Conservation (phyloP, 768 basidiomycete genomes). For the Kwoniella pini region DNA sequence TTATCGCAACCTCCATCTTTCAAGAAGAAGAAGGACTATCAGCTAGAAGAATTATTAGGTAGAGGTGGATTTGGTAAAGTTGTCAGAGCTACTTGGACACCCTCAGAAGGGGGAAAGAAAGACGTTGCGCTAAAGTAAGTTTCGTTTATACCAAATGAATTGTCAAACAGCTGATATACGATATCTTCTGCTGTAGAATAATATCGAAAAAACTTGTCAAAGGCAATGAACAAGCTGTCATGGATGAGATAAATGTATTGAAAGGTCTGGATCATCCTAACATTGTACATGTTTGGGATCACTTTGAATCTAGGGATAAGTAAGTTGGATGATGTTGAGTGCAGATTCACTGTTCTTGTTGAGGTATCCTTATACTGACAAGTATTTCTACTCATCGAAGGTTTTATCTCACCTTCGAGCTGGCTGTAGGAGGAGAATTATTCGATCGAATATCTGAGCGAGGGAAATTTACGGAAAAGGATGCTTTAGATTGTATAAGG, state of each 20-base stretch:
- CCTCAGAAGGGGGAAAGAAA: slow-evolving; percentile 31
- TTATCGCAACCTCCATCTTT: slow-evolving; percentile 84
- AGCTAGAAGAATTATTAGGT: slow-evolving; percentile 60
- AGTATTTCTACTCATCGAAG: too few relatives aligned
- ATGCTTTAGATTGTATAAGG: slow-evolving; percentile 77
- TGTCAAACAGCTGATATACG: too few relatives aligned
- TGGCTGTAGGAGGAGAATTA: slow-evolving; percentile 90
- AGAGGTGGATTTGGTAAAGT: slow-evolving; percentile 90
- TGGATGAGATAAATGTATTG: slow-evolving; percentile 89
- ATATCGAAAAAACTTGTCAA: slow-evolving; percentile 93
- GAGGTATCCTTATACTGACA: too few relatives aligned
- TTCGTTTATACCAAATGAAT: not conserved
- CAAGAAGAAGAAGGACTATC: slow-evolving; percentile 70
- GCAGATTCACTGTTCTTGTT: too few relatives aligned
- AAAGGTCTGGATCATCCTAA: slow-evolving; percentile 87
- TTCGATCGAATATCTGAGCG: slow-evolving; percentile 81
- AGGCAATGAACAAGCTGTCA: slow-evolving; percentile 82
- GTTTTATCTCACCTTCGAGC: slow-evolving; percentile 93
- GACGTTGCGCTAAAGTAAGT: slow-evolving; percentile 54
- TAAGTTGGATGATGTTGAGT: slow-evolving; percentile 18
- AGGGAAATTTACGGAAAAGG: slow-evolving; percentile 91
- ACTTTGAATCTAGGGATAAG: slow-evolving; percentile 88
- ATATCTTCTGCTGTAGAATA: slow-evolving; percentile 64
- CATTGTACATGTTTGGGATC: slow-evolving; percentile 63
- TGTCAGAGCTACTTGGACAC: slow-evolving; percentile 62